These are phyloP conservation scores for Scenedesmus sp. DNA, from an alignment of 163 green algal genomes.

Conservation along the genomic window DNA sequence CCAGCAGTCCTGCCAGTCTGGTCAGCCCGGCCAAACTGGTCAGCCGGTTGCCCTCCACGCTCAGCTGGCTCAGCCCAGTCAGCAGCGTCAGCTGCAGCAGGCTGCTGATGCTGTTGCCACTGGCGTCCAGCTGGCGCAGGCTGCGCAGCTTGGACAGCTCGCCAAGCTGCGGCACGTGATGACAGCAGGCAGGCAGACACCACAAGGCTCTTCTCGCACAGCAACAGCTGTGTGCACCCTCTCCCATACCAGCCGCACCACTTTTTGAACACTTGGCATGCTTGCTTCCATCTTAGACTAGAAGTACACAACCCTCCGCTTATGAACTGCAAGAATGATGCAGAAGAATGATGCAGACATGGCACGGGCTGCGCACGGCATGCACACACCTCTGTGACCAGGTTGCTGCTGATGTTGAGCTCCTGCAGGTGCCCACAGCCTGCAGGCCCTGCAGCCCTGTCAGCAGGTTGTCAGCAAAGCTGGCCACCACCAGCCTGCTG, in stretches of 20 bases:
- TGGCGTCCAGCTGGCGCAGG: constrained; percentile 65
- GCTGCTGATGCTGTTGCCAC: constrained; percentile 62
- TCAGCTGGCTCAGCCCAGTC: constrained; percentile 68
- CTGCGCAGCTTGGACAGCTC: constrained; percentile 30
- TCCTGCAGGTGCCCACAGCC: constrained; percentile 68
- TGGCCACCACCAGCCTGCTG: constrained; percentile 32
- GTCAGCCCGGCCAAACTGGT: constrained; percentile 67
- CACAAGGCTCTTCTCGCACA: background rate
- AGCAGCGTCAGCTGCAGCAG: constrained; percentile 65
- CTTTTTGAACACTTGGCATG: no score
- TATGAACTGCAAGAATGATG: background rate
- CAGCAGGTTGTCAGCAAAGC: constrained; percentile 81
- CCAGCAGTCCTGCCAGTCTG: constrained; percentile 72
- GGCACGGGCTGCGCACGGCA: background rate
- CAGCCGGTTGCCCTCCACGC: constrained; percentile 80
- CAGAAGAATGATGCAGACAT: background rate
- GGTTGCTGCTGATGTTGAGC: constrained; percentile 77
- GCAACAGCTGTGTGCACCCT: background rate
- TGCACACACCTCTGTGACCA: constrained; percentile 59
- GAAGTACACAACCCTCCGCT: no score
- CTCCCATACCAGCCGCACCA: no score
- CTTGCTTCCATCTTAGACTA: no score
- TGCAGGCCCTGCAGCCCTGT: constrained; percentile 75
- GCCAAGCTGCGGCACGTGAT: constrained; percentile 1
- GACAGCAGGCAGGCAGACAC: background rate